Conservation (phyloP, 495 filamentous ascomycete genomes). For the Aspergillus funiculosus region DNA sequence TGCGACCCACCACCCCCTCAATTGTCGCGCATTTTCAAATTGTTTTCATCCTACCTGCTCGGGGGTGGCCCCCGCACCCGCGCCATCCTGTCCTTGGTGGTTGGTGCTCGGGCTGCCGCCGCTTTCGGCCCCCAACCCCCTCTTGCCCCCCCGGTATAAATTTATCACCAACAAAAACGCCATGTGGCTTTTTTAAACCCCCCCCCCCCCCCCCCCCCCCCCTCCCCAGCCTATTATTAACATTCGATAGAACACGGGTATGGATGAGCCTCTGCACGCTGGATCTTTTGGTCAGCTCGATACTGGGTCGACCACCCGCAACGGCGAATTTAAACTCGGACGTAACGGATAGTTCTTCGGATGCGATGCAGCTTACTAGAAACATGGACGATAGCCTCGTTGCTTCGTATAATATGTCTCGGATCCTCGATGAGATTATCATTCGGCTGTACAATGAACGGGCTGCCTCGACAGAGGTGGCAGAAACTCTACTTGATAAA, state of each 20-base stretch:
- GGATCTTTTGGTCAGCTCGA: slow-evolving; percentile 41
- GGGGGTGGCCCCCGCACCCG: too few relatives aligned
- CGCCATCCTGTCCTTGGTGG: too few relatives aligned
- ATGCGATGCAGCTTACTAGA: not conserved
- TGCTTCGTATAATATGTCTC: slow-evolving; percentile 33
- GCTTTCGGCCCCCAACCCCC: too few relatives aligned
- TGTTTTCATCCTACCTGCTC: too few relatives aligned
- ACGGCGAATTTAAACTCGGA: slow-evolving; percentile 28
- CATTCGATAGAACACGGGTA: slow-evolving; percentile 21
- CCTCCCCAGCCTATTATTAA: not conserved
- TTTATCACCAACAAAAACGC: too few relatives aligned
- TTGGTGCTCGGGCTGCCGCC: too few relatives aligned
- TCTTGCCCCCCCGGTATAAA: too few relatives aligned
- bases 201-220: not conserved
- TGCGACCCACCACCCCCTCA: too few relatives aligned
- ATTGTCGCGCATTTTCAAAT: too few relatives aligned
- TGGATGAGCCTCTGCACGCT: slow-evolving; percentile 44
- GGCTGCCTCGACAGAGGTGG: slow-evolving; percentile 28
- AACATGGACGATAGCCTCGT: slow-evolving; percentile 19
- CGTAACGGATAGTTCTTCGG: slow-evolving; percentile 5
- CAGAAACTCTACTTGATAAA: slow-evolving; percentile 31
- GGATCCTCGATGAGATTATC: slow-evolving; percentile 35
- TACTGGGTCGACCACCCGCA: slow-evolving; percentile 36
- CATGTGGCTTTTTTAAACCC: too few relatives aligned
- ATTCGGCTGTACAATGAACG: slow-evolving; percentile 28